These are phyloP conservation scores for Aspergillus biplanus DNA, from an alignment of 495 filamentous ascomycete genomes.

Conservation along the genomic window DNA sequence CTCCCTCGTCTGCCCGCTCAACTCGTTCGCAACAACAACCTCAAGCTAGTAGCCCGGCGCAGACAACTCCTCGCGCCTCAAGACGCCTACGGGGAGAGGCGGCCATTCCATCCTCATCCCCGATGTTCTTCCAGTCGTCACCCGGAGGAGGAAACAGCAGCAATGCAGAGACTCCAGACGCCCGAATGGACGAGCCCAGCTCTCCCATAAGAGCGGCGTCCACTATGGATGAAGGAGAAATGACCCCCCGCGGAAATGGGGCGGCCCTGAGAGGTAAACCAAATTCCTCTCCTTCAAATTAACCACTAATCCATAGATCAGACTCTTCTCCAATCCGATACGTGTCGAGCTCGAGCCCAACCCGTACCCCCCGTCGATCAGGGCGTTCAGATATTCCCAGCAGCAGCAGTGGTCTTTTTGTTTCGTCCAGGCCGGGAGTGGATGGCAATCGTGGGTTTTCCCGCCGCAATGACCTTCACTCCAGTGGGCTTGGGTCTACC, in stretches of 20 bases:
- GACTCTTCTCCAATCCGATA: conserved; percentile 93
- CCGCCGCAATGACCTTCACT: conserved; percentile 82
- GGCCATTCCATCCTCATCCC: conserved; percentile 67
- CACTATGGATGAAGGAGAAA: conserved; percentile 61
- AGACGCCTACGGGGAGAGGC: conserved; percentile 42
- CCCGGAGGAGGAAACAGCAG: conserved; percentile 61
- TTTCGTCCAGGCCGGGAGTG: conserved; percentile 61
- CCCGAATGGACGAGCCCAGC: conserved; percentile 59
- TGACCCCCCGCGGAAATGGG: conserved; percentile 72
- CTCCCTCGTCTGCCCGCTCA: conserved; percentile 47
- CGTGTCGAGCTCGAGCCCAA: conserved; percentile 82
- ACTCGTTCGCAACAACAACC: conserved; percentile 41
- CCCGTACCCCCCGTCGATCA: conserved; percentile 59
- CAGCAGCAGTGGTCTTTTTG: conserved; percentile 85
- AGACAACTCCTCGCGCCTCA: conserved; percentile 52
- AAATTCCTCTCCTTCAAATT: not conserved
- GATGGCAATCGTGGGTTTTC: conserved; percentile 49
- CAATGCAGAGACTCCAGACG: conserved; percentile 57
- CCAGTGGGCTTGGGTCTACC: conserved; percentile 70
- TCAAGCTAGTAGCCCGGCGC: conserved; percentile 43
- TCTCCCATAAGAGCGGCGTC: conserved; percentile 68
- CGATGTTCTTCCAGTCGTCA: conserved; percentile 82
- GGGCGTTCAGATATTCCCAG: conserved; percentile 65
- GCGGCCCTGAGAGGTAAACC: conserved; percentile 67
- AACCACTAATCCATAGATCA: conserved; percentile 32